phyloP scores from a whole-genome alignment of 2,329 filamentous ascomycete species.

The Tolypocladium pustulatum region DNA sequence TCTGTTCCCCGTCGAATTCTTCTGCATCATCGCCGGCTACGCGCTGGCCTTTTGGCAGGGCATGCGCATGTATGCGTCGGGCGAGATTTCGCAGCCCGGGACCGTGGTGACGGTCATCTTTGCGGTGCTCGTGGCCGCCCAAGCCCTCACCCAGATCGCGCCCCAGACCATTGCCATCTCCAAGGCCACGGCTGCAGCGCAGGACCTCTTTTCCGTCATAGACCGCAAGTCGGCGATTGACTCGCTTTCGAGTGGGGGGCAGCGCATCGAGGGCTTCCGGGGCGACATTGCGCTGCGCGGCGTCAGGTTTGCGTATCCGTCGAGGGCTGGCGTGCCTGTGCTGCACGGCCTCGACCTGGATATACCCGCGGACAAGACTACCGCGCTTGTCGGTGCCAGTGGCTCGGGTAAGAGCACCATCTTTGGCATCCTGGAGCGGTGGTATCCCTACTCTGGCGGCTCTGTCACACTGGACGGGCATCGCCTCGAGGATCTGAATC shows the following conservation, averaged over 20 bases:
- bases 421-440: slow-evolving; percentile 46
- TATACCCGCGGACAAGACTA: slow-evolving; percentile 35
- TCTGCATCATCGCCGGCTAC: slow-evolving; percentile 35
- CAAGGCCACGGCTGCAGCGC: slow-evolving; percentile 34
- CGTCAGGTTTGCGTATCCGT: slow-evolving; percentile 46
- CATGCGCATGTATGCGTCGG: slow-evolving; percentile 31
- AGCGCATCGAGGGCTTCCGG: slow-evolving; percentile 13
- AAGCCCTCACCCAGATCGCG: slow-evolving; percentile 34
- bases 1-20: slow-evolving; percentile 34
- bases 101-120: slow-evolving; percentile 38
- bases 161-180: slow-evolving; percentile 34
- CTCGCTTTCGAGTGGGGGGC: slow-evolving; percentile 27
- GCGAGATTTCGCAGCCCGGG: slow-evolving; percentile 33
- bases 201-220: slow-evolving; percentile 35
- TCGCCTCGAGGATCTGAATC: slow-evolving; percentile 30
- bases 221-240: slow-evolving; percentile 33
- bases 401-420: slow-evolving; percentile 51
- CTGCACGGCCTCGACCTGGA: slow-evolving; percentile 29
- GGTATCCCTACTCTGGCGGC: slow-evolving; percentile 42
- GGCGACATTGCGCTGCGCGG: slow-evolving; percentile 37
- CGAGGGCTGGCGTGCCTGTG: slow-evolving; percentile 38
- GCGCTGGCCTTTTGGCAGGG: slow-evolving; percentile 42
- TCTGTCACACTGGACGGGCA: slow-evolving; percentile 32
- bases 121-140: slow-evolving; percentile 33
- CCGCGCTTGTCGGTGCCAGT: slow-evolving; percentile 46